Evolutionary conservation across 2,329 filamentous ascomycete genomes (phyloP).

Genomic region (Chrysoporthe puriensis): DNA sequence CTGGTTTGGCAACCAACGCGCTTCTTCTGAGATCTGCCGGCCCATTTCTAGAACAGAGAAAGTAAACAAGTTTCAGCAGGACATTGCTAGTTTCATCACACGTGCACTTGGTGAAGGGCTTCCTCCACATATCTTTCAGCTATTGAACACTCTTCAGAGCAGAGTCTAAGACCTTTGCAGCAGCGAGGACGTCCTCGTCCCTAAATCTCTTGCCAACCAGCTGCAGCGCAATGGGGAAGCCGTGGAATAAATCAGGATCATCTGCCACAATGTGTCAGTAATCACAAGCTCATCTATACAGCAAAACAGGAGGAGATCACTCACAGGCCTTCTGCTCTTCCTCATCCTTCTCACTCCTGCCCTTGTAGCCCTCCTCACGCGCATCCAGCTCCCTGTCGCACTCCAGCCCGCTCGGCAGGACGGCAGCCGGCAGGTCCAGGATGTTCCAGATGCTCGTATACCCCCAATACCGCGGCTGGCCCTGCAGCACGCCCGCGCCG

Average conservation of each 20-base stretch:
- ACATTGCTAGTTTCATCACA: no score
- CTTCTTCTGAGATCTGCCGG: not conserved
- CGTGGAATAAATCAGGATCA: slow-evolving; percentile 26
- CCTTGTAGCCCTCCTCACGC: slow-evolving; percentile 20
- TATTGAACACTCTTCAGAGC: slow-evolving; percentile 16
- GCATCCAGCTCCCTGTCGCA: slow-evolving; percentile 20
- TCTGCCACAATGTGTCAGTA: slow-evolving; percentile 12
- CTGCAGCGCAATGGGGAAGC: slow-evolving; percentile 28
- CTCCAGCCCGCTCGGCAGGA: slow-evolving; percentile 30
- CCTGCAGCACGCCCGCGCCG: slow-evolving; percentile 26
- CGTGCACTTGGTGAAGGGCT: not conserved
- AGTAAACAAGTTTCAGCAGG: not conserved
- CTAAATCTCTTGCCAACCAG: slow-evolving; percentile 24
- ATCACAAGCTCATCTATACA: not conserved
- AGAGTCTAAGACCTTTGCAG: slow-evolving; percentile 17
- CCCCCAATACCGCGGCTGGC: slow-evolving; percentile 28
- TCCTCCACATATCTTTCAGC: not conserved
- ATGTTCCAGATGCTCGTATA: slow-evolving; percentile 34
- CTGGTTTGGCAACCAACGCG: no score
- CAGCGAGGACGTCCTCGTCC: slow-evolving; percentile 27
- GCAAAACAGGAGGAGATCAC: not conserved
- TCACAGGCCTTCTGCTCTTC: slow-evolving; percentile 25
- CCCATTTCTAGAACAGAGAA: not conserved
- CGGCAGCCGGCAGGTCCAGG: slow-evolving; percentile 30
- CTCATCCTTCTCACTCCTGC: slow-evolving; percentile 19